phyloP scores from a whole-genome alignment of 2,329 filamentous ascomycete species.

The Rutstroemia sp. region DNA sequence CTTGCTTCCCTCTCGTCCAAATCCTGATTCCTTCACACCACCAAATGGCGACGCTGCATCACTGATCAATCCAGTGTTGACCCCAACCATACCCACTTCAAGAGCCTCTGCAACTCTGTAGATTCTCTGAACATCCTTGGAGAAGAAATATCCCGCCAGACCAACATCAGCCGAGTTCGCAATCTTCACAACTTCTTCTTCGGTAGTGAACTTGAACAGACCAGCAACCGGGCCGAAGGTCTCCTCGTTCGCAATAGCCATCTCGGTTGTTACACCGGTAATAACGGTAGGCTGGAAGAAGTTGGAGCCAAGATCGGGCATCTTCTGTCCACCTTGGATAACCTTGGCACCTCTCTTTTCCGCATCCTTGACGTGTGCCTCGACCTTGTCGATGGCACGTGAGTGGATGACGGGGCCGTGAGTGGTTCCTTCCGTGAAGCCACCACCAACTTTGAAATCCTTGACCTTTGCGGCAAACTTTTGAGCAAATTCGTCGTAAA shows the following conservation, averaged over 20 bases:
- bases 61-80: slow-evolving; percentile 64
- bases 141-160: slow-evolving; percentile 92
- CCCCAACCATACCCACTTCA: slow-evolving; percentile 81
- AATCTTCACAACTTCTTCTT: slow-evolving; percentile 77
- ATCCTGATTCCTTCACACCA: slow-evolving; percentile 49
- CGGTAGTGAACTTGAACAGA: slow-evolving; percentile 79
- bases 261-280: slow-evolving; percentile 75
- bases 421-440: slow-evolving; percentile 62
- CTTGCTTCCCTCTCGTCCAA: slow-evolving; percentile 47
- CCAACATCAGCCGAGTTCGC: slow-evolving; percentile 83
- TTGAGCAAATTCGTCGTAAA: slow-evolving; percentile 68
- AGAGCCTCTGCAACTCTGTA: slow-evolving; percentile 59
- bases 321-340: slow-evolving; percentile 64
- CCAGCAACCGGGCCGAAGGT: slow-evolving; percentile 94
- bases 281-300: slow-evolving; percentile 91
- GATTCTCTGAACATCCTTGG: slow-evolving; percentile 50
- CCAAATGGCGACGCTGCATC: slow-evolving; percentile 49
- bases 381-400: slow-evolving; percentile 72
- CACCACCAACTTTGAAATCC: slow-evolving; percentile 67
- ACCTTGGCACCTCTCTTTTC: slow-evolving; percentile 69
- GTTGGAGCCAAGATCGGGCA: slow-evolving; percentile 69
- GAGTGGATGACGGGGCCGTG: slow-evolving; percentile 83
- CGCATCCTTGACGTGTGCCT: slow-evolving; percentile 73
- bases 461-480: slow-evolving; percentile 67
- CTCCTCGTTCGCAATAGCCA: slow-evolving; percentile 81